Percentiles rank a stretch among this genome's conserved stretches.
Conservation (phyloP, 805 yeast genomes). For the Candida namnaoensis region DNA sequence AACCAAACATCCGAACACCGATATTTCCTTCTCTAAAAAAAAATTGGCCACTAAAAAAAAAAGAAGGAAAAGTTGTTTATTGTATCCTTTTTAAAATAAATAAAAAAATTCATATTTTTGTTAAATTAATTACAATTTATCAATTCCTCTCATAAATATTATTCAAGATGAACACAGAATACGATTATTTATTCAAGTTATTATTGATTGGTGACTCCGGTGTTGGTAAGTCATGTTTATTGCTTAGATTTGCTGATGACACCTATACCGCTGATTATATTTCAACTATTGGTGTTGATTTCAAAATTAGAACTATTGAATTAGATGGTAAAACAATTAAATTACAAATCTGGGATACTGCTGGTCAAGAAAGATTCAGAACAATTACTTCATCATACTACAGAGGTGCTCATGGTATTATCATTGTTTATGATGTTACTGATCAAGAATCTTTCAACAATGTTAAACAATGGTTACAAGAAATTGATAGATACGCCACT, state of each 20-base stretch:
- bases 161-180: conserved; percentile 70
- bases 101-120: too few species aligned
- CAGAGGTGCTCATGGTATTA: conserved; percentile 98
- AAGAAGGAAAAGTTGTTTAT: too few species aligned
- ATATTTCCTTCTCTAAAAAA: too few species aligned
- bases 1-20: too few species aligned
- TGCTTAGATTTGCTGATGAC: conserved; percentile 94
- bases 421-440: conserved; percentile 95
- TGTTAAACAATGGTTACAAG: conserved; percentile 98
- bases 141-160: too few species aligned
- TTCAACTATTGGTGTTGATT: conserved; percentile 97
- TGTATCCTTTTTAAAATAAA: too few species aligned
- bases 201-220: conserved; percentile 97
- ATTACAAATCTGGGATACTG: conserved; percentile 98
- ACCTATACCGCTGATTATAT: conserved; percentile 95
- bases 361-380: conserved; percentile 97
- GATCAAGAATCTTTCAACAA: conserved; percentile 95
- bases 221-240: conserved; percentile 93
- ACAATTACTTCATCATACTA: conserved; percentile 96
- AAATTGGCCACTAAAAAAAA: too few species aligned
- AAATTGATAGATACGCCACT: conserved; percentile 96
- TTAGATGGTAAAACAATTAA: conserved; percentile 95
- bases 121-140: too few species aligned
- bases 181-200: conserved; percentile 95
- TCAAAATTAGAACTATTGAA: conserved; percentile 82